Evolutionary conservation across 176 grass and related monocot species (phyloP).

Genomic region (Oryza meyeriana): DNA sequence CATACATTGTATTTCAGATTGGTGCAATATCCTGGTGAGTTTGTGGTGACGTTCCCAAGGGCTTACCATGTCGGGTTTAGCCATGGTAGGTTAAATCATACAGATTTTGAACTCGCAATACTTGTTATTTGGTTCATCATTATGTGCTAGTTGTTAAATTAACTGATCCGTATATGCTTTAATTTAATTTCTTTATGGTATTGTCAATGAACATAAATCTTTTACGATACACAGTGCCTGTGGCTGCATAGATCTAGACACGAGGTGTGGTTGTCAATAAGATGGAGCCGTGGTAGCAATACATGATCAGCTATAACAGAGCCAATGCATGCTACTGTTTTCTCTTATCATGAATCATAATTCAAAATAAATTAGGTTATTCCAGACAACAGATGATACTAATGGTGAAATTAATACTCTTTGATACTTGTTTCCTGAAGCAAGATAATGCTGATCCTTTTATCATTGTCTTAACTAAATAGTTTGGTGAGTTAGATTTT

Average conservation of each 20-base stretch:
- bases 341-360: neutral
- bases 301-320: neutral
- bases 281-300: neutral
- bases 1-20: slow-evolving; percentile 52
- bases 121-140: neutral
- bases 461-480: neutral
- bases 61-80: slow-evolving; percentile 97
- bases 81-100: slow-evolving; percentile 61
- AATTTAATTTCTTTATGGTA: neutral
- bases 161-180: neutral
- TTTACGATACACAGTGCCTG: neutral
- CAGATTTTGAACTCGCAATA: neutral
- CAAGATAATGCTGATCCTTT: neutral
- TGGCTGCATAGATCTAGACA: neutral
- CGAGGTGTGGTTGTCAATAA: neutral
- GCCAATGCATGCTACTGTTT: neutral
- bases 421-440: neutral
- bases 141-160: neutral
- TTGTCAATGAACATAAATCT: neutral
- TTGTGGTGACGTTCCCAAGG: slow-evolving; percentile 97
- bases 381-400: neutral
- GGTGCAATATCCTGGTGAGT: slow-evolving; percentile 96
- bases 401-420: neutral
- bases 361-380: neutral
- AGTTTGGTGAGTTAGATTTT: neutral